Evolutionary conservation across 2,329 filamentous ascomycete species (phyloP).

Genomic region (Trichoderma asperellum): DNA sequence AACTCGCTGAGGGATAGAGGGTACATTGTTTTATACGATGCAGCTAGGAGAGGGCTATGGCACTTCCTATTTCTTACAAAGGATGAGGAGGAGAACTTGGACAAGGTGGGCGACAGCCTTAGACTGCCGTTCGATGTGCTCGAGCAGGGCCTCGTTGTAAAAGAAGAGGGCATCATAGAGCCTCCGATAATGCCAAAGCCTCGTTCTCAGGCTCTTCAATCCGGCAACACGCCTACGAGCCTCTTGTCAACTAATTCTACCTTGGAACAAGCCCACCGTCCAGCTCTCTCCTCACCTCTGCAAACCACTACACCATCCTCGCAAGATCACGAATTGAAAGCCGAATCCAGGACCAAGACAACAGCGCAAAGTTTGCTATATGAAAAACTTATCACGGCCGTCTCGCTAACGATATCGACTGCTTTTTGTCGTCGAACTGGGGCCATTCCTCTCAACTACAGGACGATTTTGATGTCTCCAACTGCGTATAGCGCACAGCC

Average conservation of each 20-base stretch:
- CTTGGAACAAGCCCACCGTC: conserved; percentile 44
- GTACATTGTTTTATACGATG: conserved; percentile 58
- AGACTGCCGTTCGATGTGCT: conserved; percentile 49
- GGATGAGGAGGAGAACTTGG: conserved; percentile 45
- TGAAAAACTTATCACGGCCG: conserved; percentile 58
- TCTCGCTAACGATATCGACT: conserved; percentile 54
- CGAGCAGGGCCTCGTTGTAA: conserved; percentile 49
- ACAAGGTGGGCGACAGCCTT: conserved; percentile 37
- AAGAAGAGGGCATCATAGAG: conserved; percentile 57
- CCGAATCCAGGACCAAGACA: conserved; percentile 35
- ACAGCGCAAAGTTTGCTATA: conserved; percentile 50
- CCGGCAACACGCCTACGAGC: conserved; percentile 51
- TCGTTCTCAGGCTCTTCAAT: conserved; percentile 45
- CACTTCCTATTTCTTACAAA: conserved; percentile 55
- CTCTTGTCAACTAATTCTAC: conserved; percentile 49
- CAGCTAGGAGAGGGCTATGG: conserved; percentile 56
- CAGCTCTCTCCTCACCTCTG: conserved; percentile 27
- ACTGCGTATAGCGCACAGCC: conserved; percentile 29
- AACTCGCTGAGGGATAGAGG: conserved; percentile 55
- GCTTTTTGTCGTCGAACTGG: conserved; percentile 54
- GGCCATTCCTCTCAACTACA: conserved; percentile 58
- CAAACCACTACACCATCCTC: conserved; percentile 21
- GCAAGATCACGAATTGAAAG: conserved; percentile 37
- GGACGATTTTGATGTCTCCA: conserved; percentile 54
- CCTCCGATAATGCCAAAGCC: conserved; percentile 53